Percentiles rank a stretch among this genome's conserved stretches.
phyloP scores from a whole-genome alignment of 1,284 basidiomycete genomes.

The Cryptococcus sp. region DNA sequence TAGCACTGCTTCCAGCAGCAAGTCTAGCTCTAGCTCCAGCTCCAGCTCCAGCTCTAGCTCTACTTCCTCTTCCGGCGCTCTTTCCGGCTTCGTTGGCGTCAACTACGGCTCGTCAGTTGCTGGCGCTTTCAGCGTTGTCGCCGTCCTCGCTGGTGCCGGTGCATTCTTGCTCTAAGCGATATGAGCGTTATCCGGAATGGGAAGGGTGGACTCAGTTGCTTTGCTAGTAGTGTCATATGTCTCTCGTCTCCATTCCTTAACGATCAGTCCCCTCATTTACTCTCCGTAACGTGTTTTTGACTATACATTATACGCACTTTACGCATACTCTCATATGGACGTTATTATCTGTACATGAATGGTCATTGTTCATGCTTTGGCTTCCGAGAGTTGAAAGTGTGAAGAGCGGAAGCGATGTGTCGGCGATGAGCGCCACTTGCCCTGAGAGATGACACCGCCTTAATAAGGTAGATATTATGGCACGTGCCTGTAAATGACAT shows the following conservation, averaged over 20 bases:
- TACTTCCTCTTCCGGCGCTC: slow-evolving; percentile 22
- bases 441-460: not conserved
- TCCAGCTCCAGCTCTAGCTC: slow-evolving; percentile 14
- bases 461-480: not conserved
- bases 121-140: slow-evolving; percentile 28
- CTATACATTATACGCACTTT: not conserved
- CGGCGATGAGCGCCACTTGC: slow-evolving; percentile 2
- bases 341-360: slow-evolving; percentile 1
- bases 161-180: slow-evolving; percentile 42
- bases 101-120: slow-evolving; percentile 27
- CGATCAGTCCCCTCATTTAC: not conserved
- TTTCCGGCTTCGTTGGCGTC: slow-evolving; percentile 16
- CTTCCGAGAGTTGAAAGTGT: slow-evolving; percentile 1
- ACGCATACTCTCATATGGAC: slow-evolving; percentile 1
- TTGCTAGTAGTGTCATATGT: not conserved
- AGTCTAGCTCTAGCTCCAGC: slow-evolving; percentile 4
- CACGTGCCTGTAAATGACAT: too few species aligned
- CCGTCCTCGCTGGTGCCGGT: slow-evolving; percentile 40
- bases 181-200: not conserved
- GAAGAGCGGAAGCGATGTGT: not conserved
- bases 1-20: slow-evolving; percentile 12
- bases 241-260: not conserved
- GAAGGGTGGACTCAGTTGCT: not conserved
- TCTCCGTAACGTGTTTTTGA: not conserved
- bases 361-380: not conserved